Evolutionary conservation across 805 yeast species (phyloP).

Genomic region (Candida orba): DNA sequence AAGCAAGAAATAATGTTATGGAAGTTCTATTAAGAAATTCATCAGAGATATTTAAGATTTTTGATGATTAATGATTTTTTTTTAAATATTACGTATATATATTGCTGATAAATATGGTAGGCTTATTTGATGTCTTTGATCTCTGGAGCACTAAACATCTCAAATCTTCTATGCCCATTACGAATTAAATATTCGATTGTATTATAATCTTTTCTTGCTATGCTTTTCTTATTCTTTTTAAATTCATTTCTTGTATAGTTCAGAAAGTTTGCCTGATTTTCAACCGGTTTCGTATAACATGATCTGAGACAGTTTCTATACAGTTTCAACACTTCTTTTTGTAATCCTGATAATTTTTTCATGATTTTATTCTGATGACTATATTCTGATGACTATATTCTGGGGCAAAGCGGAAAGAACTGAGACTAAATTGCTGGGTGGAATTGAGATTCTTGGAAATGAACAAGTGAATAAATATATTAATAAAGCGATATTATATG

Average conservation of each 20-base stretch:
- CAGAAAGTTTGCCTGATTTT: conserved; percentile 38
- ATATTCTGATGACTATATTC: too few species aligned
- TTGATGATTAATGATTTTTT: too few species aligned
- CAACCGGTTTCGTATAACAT: conserved; percentile 38
- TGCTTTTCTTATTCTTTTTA: conserved; percentile 37
- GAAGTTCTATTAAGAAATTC: conserved; percentile 59
- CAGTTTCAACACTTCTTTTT: conserved; percentile 42
- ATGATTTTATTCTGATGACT: conserved; percentile 1
- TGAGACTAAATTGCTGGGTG: too few species aligned
- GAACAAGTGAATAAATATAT: too few species aligned
- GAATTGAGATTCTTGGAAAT: too few species aligned
- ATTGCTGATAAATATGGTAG: too few species aligned
- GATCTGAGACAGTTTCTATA: conserved; percentile 43
- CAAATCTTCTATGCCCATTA: conserved; percentile 63
- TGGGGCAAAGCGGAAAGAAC: background rate
- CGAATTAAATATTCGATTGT: conserved; percentile 82
- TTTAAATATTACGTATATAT: background rate
- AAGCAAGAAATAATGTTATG: conserved; percentile 66
- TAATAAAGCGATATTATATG: too few species aligned
- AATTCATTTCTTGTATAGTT: conserved; percentile 53
- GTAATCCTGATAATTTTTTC: conserved; percentile 38
- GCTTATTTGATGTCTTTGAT: conserved; percentile 52
- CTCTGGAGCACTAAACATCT: conserved; percentile 62
- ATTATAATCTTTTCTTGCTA: conserved; percentile 73
- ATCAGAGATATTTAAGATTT: conserved; percentile 14